A percentile compares a stretch with the other conserved stretches of the same genome.
These are phyloP conservation scores for Boletus chippewaensis DNA, from an alignment of 1,284 basidiomycete genomes.

Conservation along the genomic window DNA sequence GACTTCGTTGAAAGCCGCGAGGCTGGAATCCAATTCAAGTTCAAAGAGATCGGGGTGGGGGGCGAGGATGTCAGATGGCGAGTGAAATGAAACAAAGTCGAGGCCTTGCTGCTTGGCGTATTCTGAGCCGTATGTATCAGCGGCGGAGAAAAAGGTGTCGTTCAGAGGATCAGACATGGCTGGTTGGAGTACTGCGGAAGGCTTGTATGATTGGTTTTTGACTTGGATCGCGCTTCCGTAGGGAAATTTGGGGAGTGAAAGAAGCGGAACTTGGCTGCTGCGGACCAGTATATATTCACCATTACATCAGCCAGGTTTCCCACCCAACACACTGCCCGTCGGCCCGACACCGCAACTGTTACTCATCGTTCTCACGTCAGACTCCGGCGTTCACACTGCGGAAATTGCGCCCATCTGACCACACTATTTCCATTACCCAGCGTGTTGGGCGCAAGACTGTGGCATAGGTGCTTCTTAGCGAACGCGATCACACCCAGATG, in stretches of 20 bases:
- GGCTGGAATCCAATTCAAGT: slow-evolving; percentile 66
- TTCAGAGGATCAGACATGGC: slow-evolving; percentile 30
- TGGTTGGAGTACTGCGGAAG: slow-evolving; percentile 25
- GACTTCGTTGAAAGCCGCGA: slow-evolving; percentile 54
- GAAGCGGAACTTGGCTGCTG: slow-evolving; percentile 20
- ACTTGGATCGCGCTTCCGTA: slow-evolving; percentile 11
- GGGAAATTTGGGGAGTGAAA: slow-evolving; percentile 7
- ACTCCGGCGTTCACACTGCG: slow-evolving; percentile 9
- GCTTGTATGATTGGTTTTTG: slow-evolving; percentile 6
- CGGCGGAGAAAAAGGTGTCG: slow-evolving; percentile 32
- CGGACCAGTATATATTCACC: slow-evolving; percentile 35
- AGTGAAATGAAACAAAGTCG: slow-evolving; percentile 64
- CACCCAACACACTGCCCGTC: slow-evolving; percentile 26
- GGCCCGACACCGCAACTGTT: slow-evolving; percentile 16
- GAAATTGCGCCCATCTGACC: slow-evolving; percentile 16
- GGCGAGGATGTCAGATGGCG: slow-evolving; percentile 58
- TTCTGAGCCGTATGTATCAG: slow-evolving; percentile 33
- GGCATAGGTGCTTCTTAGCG: slow-evolving; percentile 6
- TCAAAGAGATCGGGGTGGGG: slow-evolving; percentile 77
- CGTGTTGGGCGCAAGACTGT: slow-evolving; percentile 26
- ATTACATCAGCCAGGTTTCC: slow-evolving; percentile 32
- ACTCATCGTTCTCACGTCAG: slow-evolving; percentile 26
- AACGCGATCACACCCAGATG: slow-evolving; percentile 11
- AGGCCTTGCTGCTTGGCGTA: slow-evolving; percentile 40
- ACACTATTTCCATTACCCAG: too few species aligned